Base-by-base conservation (phyloP, 2,329 filamentous ascomycete species). In the Fusarium keratoplasticum region DNA sequence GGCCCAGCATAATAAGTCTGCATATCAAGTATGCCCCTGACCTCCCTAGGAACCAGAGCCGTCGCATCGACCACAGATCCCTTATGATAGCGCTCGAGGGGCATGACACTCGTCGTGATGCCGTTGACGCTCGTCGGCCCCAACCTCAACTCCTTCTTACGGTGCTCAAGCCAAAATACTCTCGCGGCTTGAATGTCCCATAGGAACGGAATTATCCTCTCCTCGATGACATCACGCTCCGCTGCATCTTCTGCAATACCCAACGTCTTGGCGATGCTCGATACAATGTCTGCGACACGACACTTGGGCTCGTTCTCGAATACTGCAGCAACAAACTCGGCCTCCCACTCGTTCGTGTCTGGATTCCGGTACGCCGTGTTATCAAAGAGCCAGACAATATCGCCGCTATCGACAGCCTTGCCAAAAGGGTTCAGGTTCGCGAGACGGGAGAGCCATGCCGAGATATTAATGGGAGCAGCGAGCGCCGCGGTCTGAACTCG, bases 371-470 rank as follows among this genome's bases (percentile, higher is more conserved):
- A 96, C 6, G 95, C 95, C 4, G 94, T 96, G 79, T 96, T 98
- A 84, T 98, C 95, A 57, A 98, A 86, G 9, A 98, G 86, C 96
- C 96, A 98, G 44, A 98, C 91, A 16, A 89, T 90, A 81, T 98
- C 93, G 42, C 89, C 84, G 18, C 87, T 86, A 64, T 90, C 88
- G 55, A 94, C 89, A 36, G 87, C 84, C 54, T 88, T 88, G 1
- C 89, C 86, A 14, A 92, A 84, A 1, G 92, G 91, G 77, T 91
- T 92, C 66, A 80, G 80, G 58, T 82, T 80, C 25, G 87, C 86
- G 1, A 91, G 81, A 64, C 87, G 86, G 3, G 87, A 87, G 29
- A 91, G 60, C 77, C 77, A 79, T 22, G 55, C 66, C 18, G 72
- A 75, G 35, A 78, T 47, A 52, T 74, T 69, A 13, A 78, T 16